These are phyloP conservation scores for Taphrina flavorubra DNA, from an alignment of 1,139 yeast genomes.

Conservation along the genomic window DNA sequence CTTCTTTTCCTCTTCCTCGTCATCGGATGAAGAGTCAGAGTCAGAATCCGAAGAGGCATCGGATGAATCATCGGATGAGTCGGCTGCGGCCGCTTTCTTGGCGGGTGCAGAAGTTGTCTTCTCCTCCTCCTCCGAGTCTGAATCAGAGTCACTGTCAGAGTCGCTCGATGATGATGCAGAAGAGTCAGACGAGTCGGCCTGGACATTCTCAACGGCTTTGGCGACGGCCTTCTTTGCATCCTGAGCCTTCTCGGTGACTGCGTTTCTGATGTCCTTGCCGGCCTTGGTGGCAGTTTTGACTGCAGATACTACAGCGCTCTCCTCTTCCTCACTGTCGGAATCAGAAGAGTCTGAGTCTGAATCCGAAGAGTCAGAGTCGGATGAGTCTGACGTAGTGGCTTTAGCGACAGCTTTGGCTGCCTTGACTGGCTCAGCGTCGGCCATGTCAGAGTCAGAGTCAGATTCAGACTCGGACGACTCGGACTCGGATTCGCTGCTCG, in stretches of 20 bases:
- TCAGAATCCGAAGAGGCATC: conserved; percentile 46
- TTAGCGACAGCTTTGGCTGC: conserved; percentile 41
- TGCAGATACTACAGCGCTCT: conserved; percentile 50
- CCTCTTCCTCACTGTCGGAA: conserved; percentile 48
- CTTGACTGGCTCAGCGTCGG: conserved; percentile 47
- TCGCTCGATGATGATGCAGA: conserved; percentile 46
- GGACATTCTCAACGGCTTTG: conserved; percentile 44
- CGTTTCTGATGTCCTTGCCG: conserved; percentile 44
- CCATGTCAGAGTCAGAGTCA: conserved; percentile 45
- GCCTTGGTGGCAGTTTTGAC: conserved; percentile 49
- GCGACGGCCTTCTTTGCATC: conserved; percentile 42
- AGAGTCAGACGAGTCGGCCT: conserved; percentile 29
- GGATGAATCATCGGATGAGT: conserved; percentile 23
- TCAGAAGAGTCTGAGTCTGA: conserved; percentile 42
- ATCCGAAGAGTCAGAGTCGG: conserved; percentile 42
- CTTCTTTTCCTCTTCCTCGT: conserved; percentile 45
- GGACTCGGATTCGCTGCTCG: conserved; percentile 26
- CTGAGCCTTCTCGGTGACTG: conserved; percentile 47
- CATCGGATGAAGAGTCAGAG: conserved; percentile 26
- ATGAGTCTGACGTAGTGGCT: conserved; percentile 39
- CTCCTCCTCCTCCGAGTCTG: conserved; percentile 46
- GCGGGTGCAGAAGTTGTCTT: neutral
- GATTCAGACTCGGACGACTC: conserved; percentile 41
- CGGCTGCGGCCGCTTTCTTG: conserved; percentile 31
- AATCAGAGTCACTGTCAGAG: conserved; percentile 49